Evolutionary conservation across 2,329 filamentous ascomycete species (phyloP).

Genomic region (Akanthomyces lecanii): DNA sequence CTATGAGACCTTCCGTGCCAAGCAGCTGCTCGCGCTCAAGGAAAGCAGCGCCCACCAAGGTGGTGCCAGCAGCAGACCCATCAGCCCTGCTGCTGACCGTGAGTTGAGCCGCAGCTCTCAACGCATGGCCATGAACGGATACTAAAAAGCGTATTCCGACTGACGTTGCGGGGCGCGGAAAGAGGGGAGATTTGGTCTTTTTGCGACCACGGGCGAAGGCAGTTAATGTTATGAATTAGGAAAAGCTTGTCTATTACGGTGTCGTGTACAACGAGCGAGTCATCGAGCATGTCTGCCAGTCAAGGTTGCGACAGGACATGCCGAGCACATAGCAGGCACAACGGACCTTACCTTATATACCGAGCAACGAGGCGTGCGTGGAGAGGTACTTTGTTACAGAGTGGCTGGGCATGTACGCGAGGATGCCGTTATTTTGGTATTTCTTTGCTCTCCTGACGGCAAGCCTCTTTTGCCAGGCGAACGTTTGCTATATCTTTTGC

Average conservation of each 20-base stretch:
- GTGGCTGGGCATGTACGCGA: background rate
- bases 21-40: constrained; percentile 96
- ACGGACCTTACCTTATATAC: constrained; percentile 7
- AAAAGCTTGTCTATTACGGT: constrained; percentile 14
- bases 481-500: constrained; percentile 13
- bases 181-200: background rate
- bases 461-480: background rate
- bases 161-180: background rate
- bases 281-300: constrained; percentile 3
- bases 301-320: constrained; percentile 5
- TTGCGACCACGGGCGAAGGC: background rate
- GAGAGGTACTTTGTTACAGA: background rate
- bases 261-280: constrained; percentile 9
- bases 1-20: constrained; percentile 99
- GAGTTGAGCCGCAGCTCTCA: constrained; percentile 97
- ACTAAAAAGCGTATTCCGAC: constrained; percentile 54
- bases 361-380: background rate
- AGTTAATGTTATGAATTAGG: constrained; percentile 14
- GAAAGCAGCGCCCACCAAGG: constrained; percentile 83
- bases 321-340: constrained; percentile 5
- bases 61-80: constrained; percentile 74
- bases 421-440: constrained; percentile 10
- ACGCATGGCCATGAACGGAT: constrained; percentile 98
- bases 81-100: constrained; percentile 89
- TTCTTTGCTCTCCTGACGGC: constrained; percentile 6